These are phyloP conservation scores for Scedosporium apiospermum DNA, from an alignment of 2,329 filamentous ascomycete genomes.

Conservation along the genomic window DNA sequence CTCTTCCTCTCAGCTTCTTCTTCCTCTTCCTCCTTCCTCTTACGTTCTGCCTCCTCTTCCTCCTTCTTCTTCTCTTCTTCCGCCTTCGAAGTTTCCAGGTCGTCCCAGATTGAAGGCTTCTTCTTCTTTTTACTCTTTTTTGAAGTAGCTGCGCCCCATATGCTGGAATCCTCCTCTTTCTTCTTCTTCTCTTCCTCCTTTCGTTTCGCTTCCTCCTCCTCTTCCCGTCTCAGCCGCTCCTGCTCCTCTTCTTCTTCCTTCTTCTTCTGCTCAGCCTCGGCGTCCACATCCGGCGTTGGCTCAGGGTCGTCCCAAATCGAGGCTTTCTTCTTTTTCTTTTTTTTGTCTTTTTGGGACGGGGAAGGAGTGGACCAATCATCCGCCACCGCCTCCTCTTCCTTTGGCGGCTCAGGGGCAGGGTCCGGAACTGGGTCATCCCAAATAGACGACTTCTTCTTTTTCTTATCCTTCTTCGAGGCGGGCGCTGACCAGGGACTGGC, in stretches of 20 bases:
- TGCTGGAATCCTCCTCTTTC: conserved; percentile 5
- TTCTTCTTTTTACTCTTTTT: conserved; percentile 28
- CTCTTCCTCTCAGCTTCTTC: neutral
- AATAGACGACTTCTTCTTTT: conserved; percentile 20
- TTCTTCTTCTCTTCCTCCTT: conserved; percentile 5
- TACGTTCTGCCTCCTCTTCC: neutral
- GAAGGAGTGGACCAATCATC: conserved; percentile 18
- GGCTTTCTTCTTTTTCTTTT: conserved; percentile 12
- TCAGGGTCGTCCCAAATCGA: conserved; percentile 2
- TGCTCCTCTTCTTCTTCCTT: conserved; percentile 6
- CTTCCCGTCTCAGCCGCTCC: conserved; percentile 11
- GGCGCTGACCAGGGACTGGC: conserved; percentile 8
- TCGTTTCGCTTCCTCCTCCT: neutral
- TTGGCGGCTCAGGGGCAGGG: conserved; percentile 12
- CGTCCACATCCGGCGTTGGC: conserved; percentile 6
- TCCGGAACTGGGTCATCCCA: conserved; percentile 16
- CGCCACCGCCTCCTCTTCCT: neutral
- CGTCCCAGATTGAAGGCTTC: neutral
- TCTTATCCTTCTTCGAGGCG: conserved; percentile 17
- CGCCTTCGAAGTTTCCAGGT: neutral
- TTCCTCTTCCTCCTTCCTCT: neutral
- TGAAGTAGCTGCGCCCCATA: conserved; percentile 11
- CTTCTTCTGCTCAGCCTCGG: conserved; percentile 1
- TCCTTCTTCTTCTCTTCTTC: neutral
- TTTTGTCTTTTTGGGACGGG: conserved; percentile 4